Evolutionary conservation across 2,329 filamentous ascomycete genomes (phyloP).

Genomic region (Trichoderma sp.): DNA sequence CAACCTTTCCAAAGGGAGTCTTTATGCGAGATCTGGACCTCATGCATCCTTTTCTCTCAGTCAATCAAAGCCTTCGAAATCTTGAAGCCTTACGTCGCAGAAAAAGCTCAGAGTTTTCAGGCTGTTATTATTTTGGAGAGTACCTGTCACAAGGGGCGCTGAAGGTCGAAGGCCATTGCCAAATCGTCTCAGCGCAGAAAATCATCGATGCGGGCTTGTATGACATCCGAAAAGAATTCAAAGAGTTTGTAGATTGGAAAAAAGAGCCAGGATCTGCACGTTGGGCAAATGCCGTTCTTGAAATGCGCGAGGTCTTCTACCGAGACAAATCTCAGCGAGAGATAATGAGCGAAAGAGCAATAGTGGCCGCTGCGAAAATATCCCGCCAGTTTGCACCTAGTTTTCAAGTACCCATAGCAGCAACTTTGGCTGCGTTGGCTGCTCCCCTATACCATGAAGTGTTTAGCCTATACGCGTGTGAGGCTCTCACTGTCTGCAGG

Average conservation of each 20-base stretch:
- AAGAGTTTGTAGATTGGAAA: not conserved
- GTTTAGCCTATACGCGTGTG: no score
- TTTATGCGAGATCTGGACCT: not conserved
- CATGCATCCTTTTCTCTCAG: not conserved
- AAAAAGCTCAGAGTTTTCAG: not conserved
- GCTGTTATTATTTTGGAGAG: not conserved
- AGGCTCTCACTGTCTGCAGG: no score
- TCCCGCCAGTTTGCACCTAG: not conserved
- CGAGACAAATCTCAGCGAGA: not conserved
- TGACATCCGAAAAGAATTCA: not conserved
- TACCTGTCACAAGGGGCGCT: not conserved
- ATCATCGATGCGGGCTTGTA: not conserved
- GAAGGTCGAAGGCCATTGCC: not conserved
- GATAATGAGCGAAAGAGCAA: not conserved
- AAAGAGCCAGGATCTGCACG: not conserved
- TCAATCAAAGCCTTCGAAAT: not conserved
- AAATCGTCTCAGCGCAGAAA: not conserved
- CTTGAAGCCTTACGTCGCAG: not conserved
- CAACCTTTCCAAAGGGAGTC: not conserved
- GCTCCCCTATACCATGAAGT: no score
- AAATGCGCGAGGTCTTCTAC: not conserved
- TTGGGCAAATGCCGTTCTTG: not conserved
- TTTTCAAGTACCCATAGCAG: not conserved
- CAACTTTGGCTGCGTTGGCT: not conserved
- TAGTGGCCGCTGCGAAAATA: not conserved